Conservation (phyloP, 495 filamentous ascomycete species). For the Penicillium bialowiezense region DNA sequence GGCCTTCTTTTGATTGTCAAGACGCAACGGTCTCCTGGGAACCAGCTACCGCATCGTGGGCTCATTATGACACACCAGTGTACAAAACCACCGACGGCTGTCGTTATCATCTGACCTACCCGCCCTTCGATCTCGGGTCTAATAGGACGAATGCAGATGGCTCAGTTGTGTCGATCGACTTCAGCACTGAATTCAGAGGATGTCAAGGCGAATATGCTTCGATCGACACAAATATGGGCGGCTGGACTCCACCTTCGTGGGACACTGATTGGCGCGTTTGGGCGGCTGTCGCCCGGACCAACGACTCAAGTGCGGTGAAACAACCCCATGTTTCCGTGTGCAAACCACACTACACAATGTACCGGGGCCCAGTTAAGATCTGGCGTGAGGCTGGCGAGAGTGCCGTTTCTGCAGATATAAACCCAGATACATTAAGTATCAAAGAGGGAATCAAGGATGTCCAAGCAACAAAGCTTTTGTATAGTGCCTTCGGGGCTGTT, state of each 20-base stretch:
- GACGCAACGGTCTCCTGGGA: neutral
- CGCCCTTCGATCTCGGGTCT: too few relatives aligned
- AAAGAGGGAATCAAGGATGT: neutral
- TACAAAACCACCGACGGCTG: neutral
- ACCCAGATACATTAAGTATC: neutral
- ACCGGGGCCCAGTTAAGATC: constrained; percentile 1
- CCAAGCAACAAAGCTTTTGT: neutral
- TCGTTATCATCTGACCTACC: neutral
- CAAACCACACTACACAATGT: constrained; percentile 2
- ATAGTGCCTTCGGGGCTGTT: neutral
- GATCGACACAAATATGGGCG: too few relatives aligned
- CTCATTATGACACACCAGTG: neutral
- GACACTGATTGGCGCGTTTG: neutral
- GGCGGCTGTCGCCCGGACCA: neutral
- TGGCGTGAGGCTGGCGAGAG: neutral
- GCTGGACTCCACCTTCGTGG: too few relatives aligned
- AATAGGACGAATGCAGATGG: too few relatives aligned
- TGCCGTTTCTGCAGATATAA: neutral
- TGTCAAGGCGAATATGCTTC: too few relatives aligned
- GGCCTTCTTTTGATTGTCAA: neutral
- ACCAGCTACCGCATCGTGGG: neutral
- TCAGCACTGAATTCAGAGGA: neutral
- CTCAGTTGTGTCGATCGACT: neutral
- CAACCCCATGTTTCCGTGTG: constrained; percentile 1
- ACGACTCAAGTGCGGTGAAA: too few relatives aligned